Percentiles rank a stretch among this genome's conserved stretches.
phyloP scores from a whole-genome alignment of 2,329 filamentous ascomycete genomes.

The Trichoderma afroharzianum region DNA sequence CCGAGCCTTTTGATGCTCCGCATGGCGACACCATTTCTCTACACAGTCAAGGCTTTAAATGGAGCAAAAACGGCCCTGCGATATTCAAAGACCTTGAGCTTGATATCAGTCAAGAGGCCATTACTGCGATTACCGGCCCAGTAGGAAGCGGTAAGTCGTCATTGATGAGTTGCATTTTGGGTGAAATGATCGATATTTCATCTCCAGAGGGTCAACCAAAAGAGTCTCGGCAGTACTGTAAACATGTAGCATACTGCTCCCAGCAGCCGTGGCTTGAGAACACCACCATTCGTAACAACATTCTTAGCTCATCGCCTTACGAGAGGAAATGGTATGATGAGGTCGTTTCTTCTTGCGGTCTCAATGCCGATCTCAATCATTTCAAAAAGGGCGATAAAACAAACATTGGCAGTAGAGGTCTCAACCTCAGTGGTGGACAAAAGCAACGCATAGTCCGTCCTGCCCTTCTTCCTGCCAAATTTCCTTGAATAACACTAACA shows the following conservation, averaged over 20 bases:
- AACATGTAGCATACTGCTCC: constrained; percentile 18
- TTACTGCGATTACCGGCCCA: constrained; percentile 18
- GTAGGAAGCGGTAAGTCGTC: constrained; percentile 16
- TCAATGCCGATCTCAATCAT: constrained; percentile 33
- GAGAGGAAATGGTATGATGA: constrained; percentile 29
- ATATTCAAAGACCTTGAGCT: constrained; percentile 17
- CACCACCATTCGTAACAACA: constrained; percentile 18
- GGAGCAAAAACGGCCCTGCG: neutral
- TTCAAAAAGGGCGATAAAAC: constrained; percentile 34
- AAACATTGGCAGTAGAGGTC: constrained; percentile 39
- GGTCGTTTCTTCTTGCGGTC: constrained; percentile 33
- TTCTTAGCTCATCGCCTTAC: constrained; percentile 5
- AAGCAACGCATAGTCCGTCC: constrained; percentile 38
- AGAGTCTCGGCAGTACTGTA: neutral
- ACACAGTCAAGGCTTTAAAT: constrained; percentile 7
- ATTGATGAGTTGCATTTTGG: constrained; percentile 17
- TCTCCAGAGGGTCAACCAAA: neutral
- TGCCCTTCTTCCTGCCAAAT: neutral
- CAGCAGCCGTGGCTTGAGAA: constrained; percentile 19
- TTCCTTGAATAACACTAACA: neutral
- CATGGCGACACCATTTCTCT: neutral
- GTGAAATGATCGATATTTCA: constrained; percentile 1
- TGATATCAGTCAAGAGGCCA: neutral
- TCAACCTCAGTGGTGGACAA: constrained; percentile 44
- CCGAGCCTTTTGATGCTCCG: neutral